Evolutionary conservation across 257 asterid genomes (phyloP).

Genomic region (Handroanthus guayacan): DNA sequence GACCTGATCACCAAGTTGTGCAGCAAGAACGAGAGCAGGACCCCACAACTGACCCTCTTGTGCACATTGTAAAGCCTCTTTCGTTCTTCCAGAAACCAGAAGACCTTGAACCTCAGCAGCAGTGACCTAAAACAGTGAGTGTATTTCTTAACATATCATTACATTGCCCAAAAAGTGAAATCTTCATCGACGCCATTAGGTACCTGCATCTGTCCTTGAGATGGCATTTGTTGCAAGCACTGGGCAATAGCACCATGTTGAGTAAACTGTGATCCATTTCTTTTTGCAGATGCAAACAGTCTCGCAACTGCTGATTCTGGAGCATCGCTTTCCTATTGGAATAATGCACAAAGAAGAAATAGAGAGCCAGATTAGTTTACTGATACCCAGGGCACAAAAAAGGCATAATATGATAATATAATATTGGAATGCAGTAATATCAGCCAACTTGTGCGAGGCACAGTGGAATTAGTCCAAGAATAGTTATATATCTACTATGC

Average conservation of each 20-base stretch:
- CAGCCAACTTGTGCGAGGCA: conserved; percentile 38
- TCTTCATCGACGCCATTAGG: conserved; percentile 19
- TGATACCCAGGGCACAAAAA: not conserved
- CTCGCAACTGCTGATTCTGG: conserved; percentile 91
- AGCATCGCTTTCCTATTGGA: conserved; percentile 73
- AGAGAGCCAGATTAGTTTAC: conserved; percentile 24
- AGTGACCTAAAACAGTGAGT: conserved; percentile 60
- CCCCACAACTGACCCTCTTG: conserved; percentile 99
- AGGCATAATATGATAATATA: not conserved
- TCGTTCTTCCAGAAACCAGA: conserved; percentile 93
- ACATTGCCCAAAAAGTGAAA: conserved; percentile 13
- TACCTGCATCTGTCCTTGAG: conserved; percentile 93
- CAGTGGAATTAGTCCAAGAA: not conserved
- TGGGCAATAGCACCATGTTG: conserved; percentile 64
- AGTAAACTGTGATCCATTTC: conserved; percentile 53
- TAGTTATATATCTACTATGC: conserved; percentile 2
- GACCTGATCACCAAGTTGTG: conserved; percentile 94
- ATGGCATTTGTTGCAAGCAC: conserved; percentile 85
- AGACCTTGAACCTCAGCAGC: conserved; percentile 90
- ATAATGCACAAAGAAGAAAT: conserved; percentile 20
- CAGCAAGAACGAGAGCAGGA: conserved; percentile 97
- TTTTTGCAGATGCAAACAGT: conserved; percentile 79
- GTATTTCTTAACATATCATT: conserved; percentile 27
- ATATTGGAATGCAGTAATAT: conserved; percentile 31
- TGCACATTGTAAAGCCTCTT: conserved; percentile 89